Conservation (phyloP, 1,284 basidiomycete genomes). For the Tilletia indica region DNA sequence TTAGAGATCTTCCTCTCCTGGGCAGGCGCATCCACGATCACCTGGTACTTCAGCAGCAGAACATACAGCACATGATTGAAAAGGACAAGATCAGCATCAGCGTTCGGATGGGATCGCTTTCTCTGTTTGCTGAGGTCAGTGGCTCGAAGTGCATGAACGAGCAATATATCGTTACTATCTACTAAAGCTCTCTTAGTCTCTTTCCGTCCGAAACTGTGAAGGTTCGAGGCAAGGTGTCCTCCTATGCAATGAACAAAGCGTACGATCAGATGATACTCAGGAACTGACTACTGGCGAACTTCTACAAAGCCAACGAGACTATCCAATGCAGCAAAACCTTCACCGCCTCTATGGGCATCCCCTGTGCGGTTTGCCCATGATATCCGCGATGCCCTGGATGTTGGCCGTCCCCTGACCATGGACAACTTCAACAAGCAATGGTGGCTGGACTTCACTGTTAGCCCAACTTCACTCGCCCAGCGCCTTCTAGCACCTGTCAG, state of each 20-base stretch:
- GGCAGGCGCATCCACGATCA: background rate
- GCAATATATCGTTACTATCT: background rate
- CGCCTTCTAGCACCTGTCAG: too few relatives aligned
- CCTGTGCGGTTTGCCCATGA: background rate
- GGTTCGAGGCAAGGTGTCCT: background rate
- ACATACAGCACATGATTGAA: background rate
- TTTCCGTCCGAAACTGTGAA: background rate
- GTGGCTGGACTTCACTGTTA: background rate
- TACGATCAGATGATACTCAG: slow-evolving; percentile 3
- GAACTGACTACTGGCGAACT: background rate
- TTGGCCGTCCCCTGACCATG: background rate
- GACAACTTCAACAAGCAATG: background rate
- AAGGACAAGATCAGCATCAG: background rate
- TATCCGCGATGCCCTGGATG: background rate
- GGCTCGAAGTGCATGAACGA: too few relatives aligned
- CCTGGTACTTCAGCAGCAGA: background rate
- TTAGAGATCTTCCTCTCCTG: background rate
- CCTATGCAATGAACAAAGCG: background rate
- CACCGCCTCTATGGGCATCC: background rate
- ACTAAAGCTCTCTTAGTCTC: background rate
- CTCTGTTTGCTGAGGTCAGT: slow-evolving; percentile 2
- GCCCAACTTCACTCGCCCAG: background rate
- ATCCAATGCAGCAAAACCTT: background rate
- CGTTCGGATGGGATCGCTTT: background rate
- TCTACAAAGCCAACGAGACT: background rate